Evolutionary conservation across 78 protist genomes (phyloP).

Genomic region (Protostelium mycophagum): DNA sequence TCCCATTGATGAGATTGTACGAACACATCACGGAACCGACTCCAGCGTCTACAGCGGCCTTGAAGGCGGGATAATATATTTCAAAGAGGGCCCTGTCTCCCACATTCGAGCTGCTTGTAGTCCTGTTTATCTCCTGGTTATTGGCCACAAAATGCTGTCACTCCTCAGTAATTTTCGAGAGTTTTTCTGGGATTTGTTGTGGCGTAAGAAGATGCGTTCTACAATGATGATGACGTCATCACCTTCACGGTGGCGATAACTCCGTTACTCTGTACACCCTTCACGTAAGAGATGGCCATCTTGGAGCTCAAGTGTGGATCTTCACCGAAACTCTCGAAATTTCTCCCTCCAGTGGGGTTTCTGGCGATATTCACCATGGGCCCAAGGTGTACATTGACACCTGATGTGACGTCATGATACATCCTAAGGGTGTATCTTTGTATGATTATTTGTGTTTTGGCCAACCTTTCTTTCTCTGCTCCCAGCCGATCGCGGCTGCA

Average conservation of each 20-base stretch:
- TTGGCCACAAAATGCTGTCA: conserved; percentile 19
- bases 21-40: conserved; percentile 52
- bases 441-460: too few relatives aligned
- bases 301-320: conserved; percentile 1
- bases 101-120: not conserved
- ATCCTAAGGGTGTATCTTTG: not conserved
- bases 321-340: conserved; percentile 4
- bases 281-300: not conserved
- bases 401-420: not conserved
- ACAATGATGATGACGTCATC: not conserved
- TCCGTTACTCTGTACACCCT: not conserved
- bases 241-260: not conserved
- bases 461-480: not conserved
- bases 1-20: conserved; percentile 29
- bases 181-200: too few relatives aligned
- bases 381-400: not conserved
- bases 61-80: conserved; percentile 35
- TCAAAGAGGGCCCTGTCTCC: conserved; percentile 12
- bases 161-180: too few relatives aligned
- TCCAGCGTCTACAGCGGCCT: conserved; percentile 30
- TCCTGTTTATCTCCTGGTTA: conserved; percentile 21
- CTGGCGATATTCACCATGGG: not conserved
- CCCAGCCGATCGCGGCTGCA: not conserved
- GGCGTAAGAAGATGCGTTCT: too few relatives aligned
- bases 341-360: not conserved